phyloP scores from a whole-genome alignment of 257 asterid species.

The Phtheirospermum japonicum region DNA sequence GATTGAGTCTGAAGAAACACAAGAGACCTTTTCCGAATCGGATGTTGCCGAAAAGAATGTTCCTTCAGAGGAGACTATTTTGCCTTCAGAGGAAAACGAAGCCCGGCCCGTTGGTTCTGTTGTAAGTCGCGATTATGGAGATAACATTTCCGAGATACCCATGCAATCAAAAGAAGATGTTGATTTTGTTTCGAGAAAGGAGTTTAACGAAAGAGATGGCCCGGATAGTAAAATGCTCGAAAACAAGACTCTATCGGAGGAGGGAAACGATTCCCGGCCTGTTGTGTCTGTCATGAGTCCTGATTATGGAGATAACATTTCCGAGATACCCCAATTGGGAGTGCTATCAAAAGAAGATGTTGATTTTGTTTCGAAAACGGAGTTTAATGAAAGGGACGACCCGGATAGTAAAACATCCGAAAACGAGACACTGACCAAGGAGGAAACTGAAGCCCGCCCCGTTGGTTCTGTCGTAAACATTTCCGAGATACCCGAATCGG shows the following conservation, averaged over 20 bases:
- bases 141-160: too few species aligned
- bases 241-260: not conserved
- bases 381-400: slow-evolving; percentile 30
- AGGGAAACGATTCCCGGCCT: too few species aligned
- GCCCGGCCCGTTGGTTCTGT: too few species aligned
- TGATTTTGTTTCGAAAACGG: not conserved
- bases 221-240: slow-evolving; percentile 29
- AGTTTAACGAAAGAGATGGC: slow-evolving; percentile 31
- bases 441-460: too few species aligned
- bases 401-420: slow-evolving; percentile 30
- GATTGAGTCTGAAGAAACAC: not conserved
- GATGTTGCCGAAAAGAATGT: too few species aligned
- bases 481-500: slow-evolving; percentile 26
- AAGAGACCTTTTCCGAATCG: not conserved
- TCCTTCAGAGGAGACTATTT: too few species aligned
- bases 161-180: too few species aligned
- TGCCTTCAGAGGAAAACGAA: too few species aligned
- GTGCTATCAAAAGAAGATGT: slow-evolving; percentile 4
- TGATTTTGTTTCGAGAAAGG: slow-evolving; percentile 25
- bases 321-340: slow-evolving; percentile 27
- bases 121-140: too few species aligned
- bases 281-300: too few species aligned
- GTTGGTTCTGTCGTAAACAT: too few species aligned
- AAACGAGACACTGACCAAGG: not conserved
- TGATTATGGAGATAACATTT: not conserved